A percentile compares a stretch with the other conserved stretches of the same genome.
These are phyloP conservation scores for Eragrostis nindensis DNA, from an alignment of 176 grass and related monocot genomes.

Conservation along the genomic window DNA sequence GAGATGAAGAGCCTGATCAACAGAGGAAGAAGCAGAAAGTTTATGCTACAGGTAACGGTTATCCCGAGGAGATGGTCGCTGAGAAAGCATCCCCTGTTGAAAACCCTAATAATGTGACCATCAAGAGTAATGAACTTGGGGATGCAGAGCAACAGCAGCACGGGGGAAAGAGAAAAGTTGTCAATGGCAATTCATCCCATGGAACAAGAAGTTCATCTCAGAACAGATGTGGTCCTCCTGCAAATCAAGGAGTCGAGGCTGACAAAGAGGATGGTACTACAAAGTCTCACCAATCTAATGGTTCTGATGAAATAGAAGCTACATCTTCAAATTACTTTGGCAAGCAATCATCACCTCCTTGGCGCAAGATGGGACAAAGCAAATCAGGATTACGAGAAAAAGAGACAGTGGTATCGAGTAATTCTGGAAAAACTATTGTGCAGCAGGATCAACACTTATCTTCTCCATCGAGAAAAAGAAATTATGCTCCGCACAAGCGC, in stretches of 20 bases:
- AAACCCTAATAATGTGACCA: constrained; percentile 11
- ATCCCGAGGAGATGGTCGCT: constrained; percentile 14
- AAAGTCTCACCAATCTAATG: constrained; percentile 22
- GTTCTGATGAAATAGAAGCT: constrained; percentile 42
- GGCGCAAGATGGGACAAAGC: constrained; percentile 12
- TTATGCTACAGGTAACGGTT: constrained; percentile 24
- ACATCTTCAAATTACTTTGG: constrained; percentile 37
- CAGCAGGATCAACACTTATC: constrained; percentile 28
- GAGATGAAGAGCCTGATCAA: constrained; percentile 14
- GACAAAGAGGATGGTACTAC: constrained; percentile 7
- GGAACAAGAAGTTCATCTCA: constrained; percentile 29
- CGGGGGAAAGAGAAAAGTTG: constrained; percentile 34
- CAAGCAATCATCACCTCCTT: constrained; percentile 32
- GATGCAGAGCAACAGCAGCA: constrained; percentile 19
- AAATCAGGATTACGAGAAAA: constrained; percentile 32
- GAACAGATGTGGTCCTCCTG: constrained; percentile 13
- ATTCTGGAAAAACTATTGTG: constrained; percentile 29
- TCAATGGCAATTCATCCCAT: constrained; percentile 32
- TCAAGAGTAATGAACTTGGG: constrained; percentile 27
- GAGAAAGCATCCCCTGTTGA: constrained; percentile 14
- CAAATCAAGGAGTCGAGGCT: constrained; percentile 30
- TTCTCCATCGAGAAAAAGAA: constrained; percentile 43
- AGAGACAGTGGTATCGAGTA: constrained; percentile 13
- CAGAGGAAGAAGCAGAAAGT: constrained; percentile 46
- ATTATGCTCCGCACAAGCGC: constrained; percentile 26